phyloP scores from a whole-genome alignment of 768 basidiomycete genomes.

The Lactifluus echinatus region DNA sequence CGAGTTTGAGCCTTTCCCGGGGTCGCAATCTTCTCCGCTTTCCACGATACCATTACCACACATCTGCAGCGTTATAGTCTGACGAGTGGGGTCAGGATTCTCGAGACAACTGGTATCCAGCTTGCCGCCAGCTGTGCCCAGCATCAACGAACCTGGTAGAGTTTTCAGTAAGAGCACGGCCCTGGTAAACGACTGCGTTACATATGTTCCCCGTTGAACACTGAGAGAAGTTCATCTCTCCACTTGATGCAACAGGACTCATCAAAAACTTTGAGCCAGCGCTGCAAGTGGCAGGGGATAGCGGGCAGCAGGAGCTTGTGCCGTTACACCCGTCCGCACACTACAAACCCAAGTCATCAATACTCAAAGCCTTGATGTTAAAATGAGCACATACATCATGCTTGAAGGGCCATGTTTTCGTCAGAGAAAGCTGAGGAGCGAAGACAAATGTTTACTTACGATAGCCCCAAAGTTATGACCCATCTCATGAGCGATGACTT shows the following conservation, averaged over 20 bases:
- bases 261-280: slow-evolving; percentile 69
- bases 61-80: slow-evolving; percentile 56
- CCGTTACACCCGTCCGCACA: slow-evolving; percentile 57
- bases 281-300: slow-evolving; percentile 49
- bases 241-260: slow-evolving; percentile 62
- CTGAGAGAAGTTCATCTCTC: slow-evolving; percentile 63
- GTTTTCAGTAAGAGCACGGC: neutral
- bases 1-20: slow-evolving; percentile 49
- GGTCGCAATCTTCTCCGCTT: slow-evolving; percentile 81
- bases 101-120: slow-evolving; percentile 63
- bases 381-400: slow-evolving; percentile 41
- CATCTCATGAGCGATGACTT: slow-evolving; percentile 75
- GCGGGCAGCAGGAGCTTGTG: slow-evolving; percentile 53
- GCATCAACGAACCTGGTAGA: slow-evolving; percentile 53
- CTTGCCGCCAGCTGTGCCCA: slow-evolving; percentile 31
- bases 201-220: slow-evolving; percentile 85
- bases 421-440: slow-evolving; percentile 13
- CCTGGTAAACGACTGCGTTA: slow-evolving; percentile 29
- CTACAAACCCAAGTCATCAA: slow-evolving; percentile 28
- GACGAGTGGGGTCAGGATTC: slow-evolving; percentile 36
- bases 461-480: slow-evolving; percentile 89
- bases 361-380: neutral
- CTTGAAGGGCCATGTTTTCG: slow-evolving; percentile 27
- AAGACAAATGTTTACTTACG: slow-evolving; percentile 35
- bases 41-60: slow-evolving; percentile 83